Evolutionary conservation across 1,284 basidiomycete genomes (phyloP).

Genomic region (Sporisorium scitamineum): DNA sequence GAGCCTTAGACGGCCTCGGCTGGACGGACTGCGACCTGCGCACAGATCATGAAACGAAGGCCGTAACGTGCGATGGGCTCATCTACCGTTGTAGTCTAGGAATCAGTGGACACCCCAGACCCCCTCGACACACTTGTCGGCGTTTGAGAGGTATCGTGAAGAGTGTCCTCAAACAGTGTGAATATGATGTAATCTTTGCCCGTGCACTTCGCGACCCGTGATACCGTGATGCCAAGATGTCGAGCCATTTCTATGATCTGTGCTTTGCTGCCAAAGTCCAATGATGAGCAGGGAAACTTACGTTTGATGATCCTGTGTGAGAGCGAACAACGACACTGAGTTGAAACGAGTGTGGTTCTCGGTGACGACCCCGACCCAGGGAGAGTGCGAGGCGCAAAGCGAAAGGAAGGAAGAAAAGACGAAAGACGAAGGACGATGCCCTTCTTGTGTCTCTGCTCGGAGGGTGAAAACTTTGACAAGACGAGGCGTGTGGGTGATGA

Average conservation of each 20-base stretch:
- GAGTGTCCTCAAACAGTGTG: constrained; percentile 63
- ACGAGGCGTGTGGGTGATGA: constrained; percentile 1
- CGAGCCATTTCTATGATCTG: background rate
- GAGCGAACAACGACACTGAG: background rate
- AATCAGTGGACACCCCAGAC: constrained; percentile 51
- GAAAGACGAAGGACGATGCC: constrained; percentile 1
- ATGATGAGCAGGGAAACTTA: background rate
- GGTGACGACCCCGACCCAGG: constrained; percentile 29
- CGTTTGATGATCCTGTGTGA: background rate
- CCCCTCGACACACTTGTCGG: constrained; percentile 57
- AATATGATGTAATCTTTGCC: constrained; percentile 65
- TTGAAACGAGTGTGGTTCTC: background rate
- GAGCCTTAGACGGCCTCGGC: too few relatives aligned
- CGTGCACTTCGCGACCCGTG: background rate
- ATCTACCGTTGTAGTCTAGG: constrained; percentile 69
- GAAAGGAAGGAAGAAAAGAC: background rate
- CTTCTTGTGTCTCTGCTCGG: constrained; percentile 2
- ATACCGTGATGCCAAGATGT: background rate
- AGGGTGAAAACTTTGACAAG: constrained; percentile 19
- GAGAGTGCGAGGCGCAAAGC: constrained; percentile 29
- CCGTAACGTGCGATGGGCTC: constrained; percentile 39
- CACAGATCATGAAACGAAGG: background rate
- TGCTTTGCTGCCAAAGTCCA: background rate
- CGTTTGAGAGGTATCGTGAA: constrained; percentile 46
- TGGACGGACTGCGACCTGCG: background rate